Percentiles rank a stretch among this genome's conserved stretches.
These are phyloP conservation scores for Amanita polypyramis DNA, from an alignment of 768 basidiomycete species.

Conservation along the genomic window DNA sequence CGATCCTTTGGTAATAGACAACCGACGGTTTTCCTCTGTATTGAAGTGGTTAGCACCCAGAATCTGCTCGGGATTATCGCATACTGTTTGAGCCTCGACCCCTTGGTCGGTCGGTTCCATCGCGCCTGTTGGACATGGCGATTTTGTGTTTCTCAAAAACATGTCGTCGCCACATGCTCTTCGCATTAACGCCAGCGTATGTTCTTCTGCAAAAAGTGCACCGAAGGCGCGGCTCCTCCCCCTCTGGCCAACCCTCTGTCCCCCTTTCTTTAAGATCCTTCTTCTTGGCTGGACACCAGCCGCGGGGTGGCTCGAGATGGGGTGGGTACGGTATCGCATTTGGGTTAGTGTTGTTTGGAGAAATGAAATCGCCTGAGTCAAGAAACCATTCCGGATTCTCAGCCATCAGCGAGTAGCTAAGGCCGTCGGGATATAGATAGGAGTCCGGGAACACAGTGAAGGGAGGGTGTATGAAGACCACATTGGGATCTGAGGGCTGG, in stretches of 20 bases:
- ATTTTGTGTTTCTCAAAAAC: conserved; percentile 88
- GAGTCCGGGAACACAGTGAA: conserved; percentile 59
- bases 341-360: conserved; percentile 32
- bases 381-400: conserved; percentile 76
- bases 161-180: conserved; percentile 87
- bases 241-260: conserved; percentile 66
- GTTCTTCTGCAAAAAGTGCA: conserved; percentile 81
- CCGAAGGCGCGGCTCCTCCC: conserved; percentile 67
- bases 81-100: conserved; percentile 57
- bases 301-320: conserved; percentile 71
- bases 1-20: conserved; percentile 14
- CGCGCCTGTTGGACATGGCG: conserved; percentile 80
- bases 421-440: conserved; percentile 49
- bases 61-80: conserved; percentile 16
- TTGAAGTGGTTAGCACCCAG: neutral
- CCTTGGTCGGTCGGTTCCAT: conserved; percentile 52
- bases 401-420: conserved; percentile 64
- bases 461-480: conserved; percentile 67
- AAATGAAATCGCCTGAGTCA: conserved; percentile 53
- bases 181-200: conserved; percentile 81
- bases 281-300: conserved; percentile 83
- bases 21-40: conserved; percentile 49
- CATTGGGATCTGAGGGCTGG: conserved; percentile 48
- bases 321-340: conserved; percentile 63
- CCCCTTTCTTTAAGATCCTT: conserved; percentile 65